These are phyloP conservation scores for Ophiostoma populinum DNA, from an alignment of 2,329 filamentous ascomycete genomes.

Conservation along the genomic window DNA sequence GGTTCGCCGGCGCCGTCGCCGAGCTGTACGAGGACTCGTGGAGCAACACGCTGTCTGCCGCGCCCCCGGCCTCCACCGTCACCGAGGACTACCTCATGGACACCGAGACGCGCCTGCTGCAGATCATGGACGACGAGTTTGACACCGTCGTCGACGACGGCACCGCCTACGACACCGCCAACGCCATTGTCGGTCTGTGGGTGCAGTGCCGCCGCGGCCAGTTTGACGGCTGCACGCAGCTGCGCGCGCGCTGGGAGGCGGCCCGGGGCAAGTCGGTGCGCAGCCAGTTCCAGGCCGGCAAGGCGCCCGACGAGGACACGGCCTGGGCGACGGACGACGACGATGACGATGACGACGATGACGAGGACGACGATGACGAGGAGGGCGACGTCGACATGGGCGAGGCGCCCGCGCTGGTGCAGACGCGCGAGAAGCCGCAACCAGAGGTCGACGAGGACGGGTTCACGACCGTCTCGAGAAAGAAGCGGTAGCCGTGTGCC, in stretches of 20 bases:
- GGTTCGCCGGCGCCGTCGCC: constrained; percentile 77
- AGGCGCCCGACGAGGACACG: constrained; percentile 37
- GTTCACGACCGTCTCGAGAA: constrained; percentile 58
- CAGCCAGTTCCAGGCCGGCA: constrained; percentile 35
- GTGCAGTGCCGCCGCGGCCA: constrained; percentile 46
- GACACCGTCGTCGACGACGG: constrained; percentile 86
- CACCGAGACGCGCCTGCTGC: constrained; percentile 67
- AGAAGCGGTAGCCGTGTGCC: no score
- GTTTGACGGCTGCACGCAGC: constrained; percentile 43
- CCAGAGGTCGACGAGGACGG: constrained; percentile 69
- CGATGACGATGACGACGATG: constrained; percentile 36
- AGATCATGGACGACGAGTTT: constrained; percentile 93
- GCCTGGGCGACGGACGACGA: constrained; percentile 41
- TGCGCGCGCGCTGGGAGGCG: constrained; percentile 46
- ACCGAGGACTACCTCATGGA: constrained; percentile 50
- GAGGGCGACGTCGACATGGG: constrained; percentile 43
- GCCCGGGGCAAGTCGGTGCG: constrained; percentile 41
- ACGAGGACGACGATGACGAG: constrained; percentile 34
- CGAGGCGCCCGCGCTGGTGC: constrained; percentile 45
- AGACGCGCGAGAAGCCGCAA: constrained; percentile 41
- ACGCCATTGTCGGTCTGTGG: constrained; percentile 51
- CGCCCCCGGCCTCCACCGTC: constrained; percentile 13
- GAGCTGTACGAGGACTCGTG: constrained; percentile 45
- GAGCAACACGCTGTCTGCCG: constrained; percentile 11
- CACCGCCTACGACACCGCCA: constrained; percentile 57